Percentiles rank a stretch among this genome's conserved stretches.
phyloP scores from a whole-genome alignment of 1,139 yeast species.

The Suhomyces ambrosiae region DNA sequence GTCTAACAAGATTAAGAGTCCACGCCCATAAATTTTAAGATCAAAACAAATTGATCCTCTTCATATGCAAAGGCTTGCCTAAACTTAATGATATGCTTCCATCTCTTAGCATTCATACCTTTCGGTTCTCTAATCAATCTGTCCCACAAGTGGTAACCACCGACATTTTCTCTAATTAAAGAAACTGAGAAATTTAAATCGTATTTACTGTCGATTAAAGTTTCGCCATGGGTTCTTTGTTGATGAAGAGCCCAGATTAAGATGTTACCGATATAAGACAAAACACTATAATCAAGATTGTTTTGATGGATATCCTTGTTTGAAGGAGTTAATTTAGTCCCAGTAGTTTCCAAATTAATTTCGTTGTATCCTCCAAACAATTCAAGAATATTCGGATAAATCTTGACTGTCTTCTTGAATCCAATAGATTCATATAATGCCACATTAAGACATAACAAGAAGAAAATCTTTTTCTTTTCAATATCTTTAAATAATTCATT shows the following conservation, averaged over 20 bases:
- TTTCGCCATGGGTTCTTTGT: constrained; percentile 23
- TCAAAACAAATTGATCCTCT: constrained; percentile 46
- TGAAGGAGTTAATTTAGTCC: constrained; percentile 41
- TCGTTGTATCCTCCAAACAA: constrained; percentile 37
- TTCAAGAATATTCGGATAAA: constrained; percentile 33
- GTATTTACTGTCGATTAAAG: constrained; percentile 24
- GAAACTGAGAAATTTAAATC: constrained; percentile 23
- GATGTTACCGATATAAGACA: constrained; percentile 45
- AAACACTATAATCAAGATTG: constrained; percentile 42
- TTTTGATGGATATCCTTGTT: constrained; percentile 38
- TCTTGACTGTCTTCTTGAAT: constrained; percentile 31
- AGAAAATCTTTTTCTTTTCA: constrained; percentile 30
- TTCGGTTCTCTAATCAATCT: constrained; percentile 37
- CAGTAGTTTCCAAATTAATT: constrained; percentile 37
- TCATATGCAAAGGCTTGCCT: constrained; percentile 43
- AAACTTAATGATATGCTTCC: constrained; percentile 49
- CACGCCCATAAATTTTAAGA: constrained; percentile 40
- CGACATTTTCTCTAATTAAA: constrained; percentile 31
- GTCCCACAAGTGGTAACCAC: constrained; percentile 52
- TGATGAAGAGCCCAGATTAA: constrained; percentile 42
- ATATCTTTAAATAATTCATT: constrained; percentile 31
- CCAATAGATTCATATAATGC: constrained; percentile 47
- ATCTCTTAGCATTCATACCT: constrained; percentile 44
- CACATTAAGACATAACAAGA: constrained; percentile 37
- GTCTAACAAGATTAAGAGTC: constrained; percentile 12